These are phyloP conservation scores for Phlegmacium glaucopus DNA, from an alignment of 768 basidiomycete species.

Conservation along the genomic window DNA sequence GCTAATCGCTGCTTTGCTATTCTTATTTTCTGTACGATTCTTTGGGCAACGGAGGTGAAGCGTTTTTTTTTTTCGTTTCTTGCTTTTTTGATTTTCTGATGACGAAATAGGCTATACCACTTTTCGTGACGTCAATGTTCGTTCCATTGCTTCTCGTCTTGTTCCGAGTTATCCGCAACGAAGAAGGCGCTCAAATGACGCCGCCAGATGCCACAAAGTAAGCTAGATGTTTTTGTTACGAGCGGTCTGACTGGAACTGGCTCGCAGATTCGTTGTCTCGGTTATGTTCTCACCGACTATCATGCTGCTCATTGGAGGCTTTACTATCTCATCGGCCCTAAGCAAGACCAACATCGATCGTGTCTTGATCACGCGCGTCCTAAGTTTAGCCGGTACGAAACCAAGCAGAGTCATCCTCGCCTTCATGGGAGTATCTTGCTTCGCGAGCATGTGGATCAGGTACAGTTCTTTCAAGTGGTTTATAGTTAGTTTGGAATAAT, in stretches of 20 bases:
- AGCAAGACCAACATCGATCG: conserved; percentile 95
- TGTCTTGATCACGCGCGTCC: conserved; percentile 84
- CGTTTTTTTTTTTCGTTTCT: not conserved
- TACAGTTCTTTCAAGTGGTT: conserved; percentile 21
- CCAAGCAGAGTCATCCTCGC: conserved; percentile 87
- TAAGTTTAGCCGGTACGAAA: conserved; percentile 85
- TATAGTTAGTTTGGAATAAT: conserved; percentile 11
- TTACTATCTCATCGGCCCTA: conserved; percentile 95
- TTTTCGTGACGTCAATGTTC: conserved; percentile 93
- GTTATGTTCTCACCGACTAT: conserved; percentile 98
- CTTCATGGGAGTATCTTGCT: conserved; percentile 95
- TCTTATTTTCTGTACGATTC: conserved; percentile 81
- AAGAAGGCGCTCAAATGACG: conserved; percentile 49
- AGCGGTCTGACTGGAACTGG: conserved; percentile 5
- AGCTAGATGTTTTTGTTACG: conserved; percentile 21
- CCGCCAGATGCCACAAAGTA: conserved; percentile 81
- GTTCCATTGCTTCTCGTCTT: conserved; percentile 87
- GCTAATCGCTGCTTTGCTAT: conserved; percentile 92
- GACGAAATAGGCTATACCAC: conserved; percentile 77
- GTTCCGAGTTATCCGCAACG: conserved; percentile 71
- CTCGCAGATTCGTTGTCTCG: conserved; percentile 79
- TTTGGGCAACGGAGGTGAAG: conserved; percentile 95
- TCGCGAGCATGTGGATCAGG: conserved; percentile 99
- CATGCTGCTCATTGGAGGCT: conserved; percentile 96
- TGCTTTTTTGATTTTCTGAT: not conserved